phyloP scores from a whole-genome alignment of 306 rosid species.

The Neltuma alba region DNA sequence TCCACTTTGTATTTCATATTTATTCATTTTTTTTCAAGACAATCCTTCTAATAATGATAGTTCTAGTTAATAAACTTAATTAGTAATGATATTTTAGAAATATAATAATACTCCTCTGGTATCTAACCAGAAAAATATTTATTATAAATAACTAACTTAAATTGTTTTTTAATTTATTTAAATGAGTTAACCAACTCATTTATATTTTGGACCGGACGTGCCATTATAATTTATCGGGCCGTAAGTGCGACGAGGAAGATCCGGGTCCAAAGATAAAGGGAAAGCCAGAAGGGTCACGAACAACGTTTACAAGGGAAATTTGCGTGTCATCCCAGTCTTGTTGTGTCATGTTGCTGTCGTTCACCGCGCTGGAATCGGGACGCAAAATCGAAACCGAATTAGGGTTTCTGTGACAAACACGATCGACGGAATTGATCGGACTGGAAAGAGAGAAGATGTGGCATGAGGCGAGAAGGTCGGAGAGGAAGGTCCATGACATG shows the following conservation, averaged over 20 bases:
- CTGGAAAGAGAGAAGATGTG: conserved; percentile 57
- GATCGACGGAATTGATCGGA: background rate
- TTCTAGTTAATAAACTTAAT: too few relatives aligned
- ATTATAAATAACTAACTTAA: too few relatives aligned
- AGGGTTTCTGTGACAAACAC: conserved; percentile 40
- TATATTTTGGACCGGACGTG: too few relatives aligned
- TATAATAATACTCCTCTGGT: too few relatives aligned
- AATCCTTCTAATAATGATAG: too few relatives aligned
- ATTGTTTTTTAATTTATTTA: too few relatives aligned
- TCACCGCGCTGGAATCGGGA: background rate
- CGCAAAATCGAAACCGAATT: conserved; percentile 7
- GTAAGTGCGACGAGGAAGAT: background rate
- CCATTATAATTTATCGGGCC: conserved; percentile 13
- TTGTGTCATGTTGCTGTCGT: background rate
- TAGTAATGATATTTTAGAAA: too few relatives aligned
- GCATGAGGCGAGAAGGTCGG: conserved; percentile 98
- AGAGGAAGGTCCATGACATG: conserved; percentile 97
- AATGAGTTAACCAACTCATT: too few relatives aligned
- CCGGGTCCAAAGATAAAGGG: conserved; percentile 4
- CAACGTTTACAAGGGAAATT: background rate
- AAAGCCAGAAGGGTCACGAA: background rate
- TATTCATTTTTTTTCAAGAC: too few relatives aligned
- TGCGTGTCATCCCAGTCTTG: background rate
- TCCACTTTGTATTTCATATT: too few relatives aligned
- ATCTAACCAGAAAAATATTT: too few relatives aligned